Base-by-base conservation (phyloP, 129 eudicot genomes). In the Flaveria robusta region DNA sequence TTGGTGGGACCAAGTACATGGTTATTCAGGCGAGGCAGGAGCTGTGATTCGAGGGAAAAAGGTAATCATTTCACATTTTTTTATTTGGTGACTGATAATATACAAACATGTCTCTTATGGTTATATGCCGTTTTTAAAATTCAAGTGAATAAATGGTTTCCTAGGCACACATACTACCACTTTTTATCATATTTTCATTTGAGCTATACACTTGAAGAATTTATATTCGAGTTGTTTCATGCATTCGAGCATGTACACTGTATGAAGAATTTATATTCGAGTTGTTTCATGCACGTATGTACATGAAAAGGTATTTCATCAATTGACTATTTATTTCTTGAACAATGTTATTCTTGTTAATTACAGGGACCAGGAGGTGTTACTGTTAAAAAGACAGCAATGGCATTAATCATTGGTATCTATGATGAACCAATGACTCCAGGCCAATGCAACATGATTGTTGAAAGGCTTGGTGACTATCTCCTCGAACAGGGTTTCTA, bases 361-460 rank as follows among this genome's bases (percentile, higher is more conserved):
- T 70, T 81, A 52, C 83, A 93, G 96, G 98, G 97, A 81, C 70
- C 97, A 20, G 96, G 98, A 64, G 98, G 98, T 39, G 83, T 83
- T 72, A 88, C 92, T 7, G 34, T 93, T 41, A 93, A 88, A 74
- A 93, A 93, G 91, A 93, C 98, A 42, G 41, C 46, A 54, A 73
- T 81, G 83, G 88, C 96, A 52, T 78, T 93, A 77, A 78, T 93
- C 77, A 71, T 93, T 66, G 98, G 98, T 47, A 46, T 93, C 46
- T 93, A 93, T 72, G 98, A 90, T 68, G 97, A 93, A 74, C 98
- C 98, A 51, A 87, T 93, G 95, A 76, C 98, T 72, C 92, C 95
- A 76, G 96, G 98, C 54, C 95, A 90, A 72, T 93, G 98, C 92
- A 93, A 90, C 87, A 68, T 93, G 96, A 84, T 93, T 82, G 98